Base-by-base conservation (phyloP, 176 grass and related monocot genomes). In the Eragrostis curvula region DNA sequence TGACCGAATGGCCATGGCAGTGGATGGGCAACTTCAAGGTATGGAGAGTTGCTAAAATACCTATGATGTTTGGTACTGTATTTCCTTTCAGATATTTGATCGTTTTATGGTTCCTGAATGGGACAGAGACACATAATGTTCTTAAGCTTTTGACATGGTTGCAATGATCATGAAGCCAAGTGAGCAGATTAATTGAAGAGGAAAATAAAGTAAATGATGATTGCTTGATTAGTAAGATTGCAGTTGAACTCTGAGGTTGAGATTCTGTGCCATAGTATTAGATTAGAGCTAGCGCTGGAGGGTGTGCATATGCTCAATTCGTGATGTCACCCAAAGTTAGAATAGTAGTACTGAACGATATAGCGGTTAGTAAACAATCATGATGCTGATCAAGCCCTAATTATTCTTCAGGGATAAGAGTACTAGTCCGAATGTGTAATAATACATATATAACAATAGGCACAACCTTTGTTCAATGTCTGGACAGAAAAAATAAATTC, bases 1-100 rank as follows among this genome's bases (percentile, higher is more conserved):
- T 97, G 77, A 94, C 88, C 12, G 66, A 92, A 85, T 97, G 95
- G 95, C 95, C 95, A 87, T 97, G 95, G 95, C 85, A 91, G 13
- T 87, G 95, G 80, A 91, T 97, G 42, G 92, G 95, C 40, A 90
- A 77, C 58, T 94, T 92, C 90, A 97, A 97, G 92, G 95, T 97
- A 80, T 66, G 73, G 50, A 23, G 12, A 68, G 27, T n/a, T 21
- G 28, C 65, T 41, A 16, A 66, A 49, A 56, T 39, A 21, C 57
- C 41, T 12, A 27, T n/a, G 45, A 13, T 67, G 56, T 30, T 56
- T 58, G 57, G 16, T 13, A 2, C 21, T 69, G 24, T 61, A 61
- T 44, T 18, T 73, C 12, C 15, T 68, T 58, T 58, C 7, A 49
- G 20, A 40, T 70, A 13, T 9, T 68, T 45, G 11, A 52, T 21